phyloP scores from a whole-genome alignment of 2,329 filamentous ascomycete genomes.

The Cordyceps cicadae region DNA sequence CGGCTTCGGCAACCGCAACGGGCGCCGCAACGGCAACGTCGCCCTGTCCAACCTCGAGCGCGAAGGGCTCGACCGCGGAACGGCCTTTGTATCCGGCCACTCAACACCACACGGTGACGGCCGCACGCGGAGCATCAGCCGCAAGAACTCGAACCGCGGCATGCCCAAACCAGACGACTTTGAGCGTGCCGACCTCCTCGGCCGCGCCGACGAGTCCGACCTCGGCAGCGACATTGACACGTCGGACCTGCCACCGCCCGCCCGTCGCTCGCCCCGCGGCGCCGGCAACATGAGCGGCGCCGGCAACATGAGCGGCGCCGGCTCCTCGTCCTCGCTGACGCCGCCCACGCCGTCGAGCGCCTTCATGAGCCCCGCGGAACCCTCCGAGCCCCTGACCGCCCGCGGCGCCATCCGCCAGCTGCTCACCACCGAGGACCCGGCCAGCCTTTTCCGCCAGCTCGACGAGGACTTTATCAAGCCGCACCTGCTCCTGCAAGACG shows the following conservation, averaged over 20 bases:
- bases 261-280: conserved; percentile 33
- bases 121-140: conserved; percentile 41
- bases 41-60: conserved; percentile 44
- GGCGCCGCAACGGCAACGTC: conserved; percentile 56
- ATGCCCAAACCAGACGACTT: conserved; percentile 33
- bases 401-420: conserved; percentile 72
- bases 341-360: conserved; percentile 21
- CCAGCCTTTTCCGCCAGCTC: conserved; percentile 80
- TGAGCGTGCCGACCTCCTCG: conserved; percentile 51
- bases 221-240: conserved; percentile 56
- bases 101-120: conserved; percentile 35
- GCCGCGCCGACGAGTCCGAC: conserved; percentile 47
- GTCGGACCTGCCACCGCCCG: conserved; percentile 57
- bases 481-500: conserved; percentile 67
- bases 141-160: conserved; percentile 36
- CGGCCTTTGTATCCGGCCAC: conserved; percentile 44
- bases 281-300: conserved; percentile 12
- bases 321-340: conserved; percentile 16
- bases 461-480: conserved; percentile 97
- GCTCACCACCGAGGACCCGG: conserved; percentile 78
- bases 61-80: conserved; percentile 23
- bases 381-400: conserved; percentile 51
- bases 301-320: conserved; percentile 14
- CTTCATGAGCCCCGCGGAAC: conserved; percentile 22
- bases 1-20: conserved; percentile 55